phyloP scores from a whole-genome alignment of 2,329 filamentous ascomycete genomes.

The Magnaporthiopsis poae region DNA sequence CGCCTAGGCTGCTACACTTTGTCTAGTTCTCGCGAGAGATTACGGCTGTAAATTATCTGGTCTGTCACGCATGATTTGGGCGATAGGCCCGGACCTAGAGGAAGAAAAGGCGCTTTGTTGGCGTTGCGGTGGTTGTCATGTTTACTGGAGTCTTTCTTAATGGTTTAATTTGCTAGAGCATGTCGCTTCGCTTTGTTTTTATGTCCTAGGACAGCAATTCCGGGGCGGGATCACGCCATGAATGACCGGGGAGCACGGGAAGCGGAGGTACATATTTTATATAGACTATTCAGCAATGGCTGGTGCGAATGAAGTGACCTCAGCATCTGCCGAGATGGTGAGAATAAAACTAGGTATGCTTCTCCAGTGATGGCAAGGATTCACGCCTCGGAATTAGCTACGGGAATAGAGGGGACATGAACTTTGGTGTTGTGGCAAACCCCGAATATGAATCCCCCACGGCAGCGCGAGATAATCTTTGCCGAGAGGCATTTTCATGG shows the following conservation, averaged over 20 bases:
- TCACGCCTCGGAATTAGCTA: too few species aligned
- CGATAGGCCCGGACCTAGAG: not conserved
- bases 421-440: too few species aligned
- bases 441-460: too few species aligned
- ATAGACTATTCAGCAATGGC: not conserved
- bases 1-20: not conserved
- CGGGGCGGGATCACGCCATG: too few species aligned
- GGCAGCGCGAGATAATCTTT: too few species aligned
- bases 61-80: not conserved
- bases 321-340: not conserved
- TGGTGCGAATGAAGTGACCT: not conserved
- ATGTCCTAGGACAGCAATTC: not conserved
- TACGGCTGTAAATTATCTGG: not conserved
- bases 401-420: too few species aligned
- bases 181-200: not conserved
- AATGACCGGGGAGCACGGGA: not conserved
- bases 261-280: not conserved
- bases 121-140: not conserved
- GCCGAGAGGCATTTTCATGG: too few species aligned
- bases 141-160: not conserved
- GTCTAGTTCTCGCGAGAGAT: not conserved
- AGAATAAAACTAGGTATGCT: not conserved
- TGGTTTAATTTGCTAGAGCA: not conserved
- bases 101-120: not conserved
- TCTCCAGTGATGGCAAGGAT: not conserved